phyloP scores from a whole-genome alignment of 1,139 yeast species.

The Lodderomyces pseudojiufengensis region DNA sequence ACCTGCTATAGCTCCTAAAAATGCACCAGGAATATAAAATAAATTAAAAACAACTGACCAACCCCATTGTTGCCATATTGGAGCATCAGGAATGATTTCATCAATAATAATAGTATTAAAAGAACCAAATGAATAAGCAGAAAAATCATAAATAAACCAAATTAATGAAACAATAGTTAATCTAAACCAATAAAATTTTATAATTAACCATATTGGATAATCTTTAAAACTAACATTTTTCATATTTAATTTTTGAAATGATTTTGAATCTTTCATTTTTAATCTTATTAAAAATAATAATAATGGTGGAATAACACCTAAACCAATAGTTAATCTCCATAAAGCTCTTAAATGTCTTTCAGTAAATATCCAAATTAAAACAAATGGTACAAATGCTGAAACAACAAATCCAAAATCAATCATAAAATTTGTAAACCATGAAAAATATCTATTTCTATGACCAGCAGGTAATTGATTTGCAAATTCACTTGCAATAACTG shows the following conservation, averaged over 20 bases:
- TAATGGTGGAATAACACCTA: constrained; percentile 89
- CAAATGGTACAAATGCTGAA: constrained; percentile 81
- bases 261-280: constrained; percentile 67
- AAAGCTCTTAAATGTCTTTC: constrained; percentile 69
- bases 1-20: constrained; percentile 73
- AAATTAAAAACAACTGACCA: constrained; percentile 88
- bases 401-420: constrained; percentile 85
- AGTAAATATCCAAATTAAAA: constrained; percentile 77
- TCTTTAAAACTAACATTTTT: constrained; percentile 42
- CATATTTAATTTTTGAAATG: constrained; percentile 68
- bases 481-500: constrained; percentile 92
- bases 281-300: constrained; percentile 73
- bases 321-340: constrained; percentile 86
- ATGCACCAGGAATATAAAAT: constrained; percentile 87
- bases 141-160: constrained; percentile 91
- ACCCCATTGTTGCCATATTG: constrained; percentile 71
- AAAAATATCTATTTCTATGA: constrained; percentile 80
- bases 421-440: constrained; percentile 84
- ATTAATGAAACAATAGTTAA: constrained; percentile 63
- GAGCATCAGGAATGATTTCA: constrained; percentile 45
- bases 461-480: constrained; percentile 75
- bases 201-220: constrained; percentile 64
- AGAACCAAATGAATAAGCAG: constrained; percentile 81
- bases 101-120: constrained; percentile 68
- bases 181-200: constrained; percentile 85